Conservation (phyloP, 108 stramenopile genomes). For the Cyclotella cryptica region DNA sequence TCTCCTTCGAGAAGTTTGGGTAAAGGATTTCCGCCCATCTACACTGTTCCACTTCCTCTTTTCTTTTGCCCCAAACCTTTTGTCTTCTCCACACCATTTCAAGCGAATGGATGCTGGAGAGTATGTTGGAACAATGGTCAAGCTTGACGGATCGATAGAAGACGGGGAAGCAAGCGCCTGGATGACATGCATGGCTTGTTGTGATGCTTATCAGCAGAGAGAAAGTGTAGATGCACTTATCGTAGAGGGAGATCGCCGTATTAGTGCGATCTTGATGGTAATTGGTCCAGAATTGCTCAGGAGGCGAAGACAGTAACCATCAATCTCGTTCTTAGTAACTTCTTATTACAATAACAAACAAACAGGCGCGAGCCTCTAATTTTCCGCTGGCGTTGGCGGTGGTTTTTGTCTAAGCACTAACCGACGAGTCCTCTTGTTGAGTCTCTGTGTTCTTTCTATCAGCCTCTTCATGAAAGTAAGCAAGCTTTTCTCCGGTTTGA, state of each 20-base stretch:
- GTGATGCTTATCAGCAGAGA: conserved; percentile 89
- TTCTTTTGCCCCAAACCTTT: conserved; percentile 74
- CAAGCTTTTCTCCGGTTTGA: conserved; percentile 47
- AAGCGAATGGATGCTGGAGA: conserved; percentile 81
- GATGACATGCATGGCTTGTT: conserved; percentile 88
- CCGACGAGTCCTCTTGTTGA: conserved; percentile 40
- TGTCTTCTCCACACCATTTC: conserved; percentile 87
- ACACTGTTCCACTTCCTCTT: conserved; percentile 88
- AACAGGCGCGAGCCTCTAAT: neutral
- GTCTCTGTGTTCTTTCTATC: conserved; percentile 46
- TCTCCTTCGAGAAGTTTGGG: conserved; percentile 81
- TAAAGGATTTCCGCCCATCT: conserved; percentile 83
- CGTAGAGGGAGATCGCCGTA: conserved; percentile 70
- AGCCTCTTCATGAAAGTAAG: conserved; percentile 35
- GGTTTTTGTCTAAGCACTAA: conserved; percentile 12
- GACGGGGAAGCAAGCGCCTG: conserved; percentile 89
- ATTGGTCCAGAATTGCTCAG: conserved; percentile 84
- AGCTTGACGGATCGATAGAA: conserved; percentile 78
- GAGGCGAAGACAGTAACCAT: conserved; percentile 39
- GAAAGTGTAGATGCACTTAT: conserved; percentile 60
- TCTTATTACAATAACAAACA: neutral
- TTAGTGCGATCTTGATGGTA: conserved; percentile 76
- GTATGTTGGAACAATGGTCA: conserved; percentile 73
- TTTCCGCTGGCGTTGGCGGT: neutral
- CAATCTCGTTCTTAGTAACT: neutral